Conservation (phyloP, 1,284 basidiomycete species). For the Malassezia restricta region DNA sequence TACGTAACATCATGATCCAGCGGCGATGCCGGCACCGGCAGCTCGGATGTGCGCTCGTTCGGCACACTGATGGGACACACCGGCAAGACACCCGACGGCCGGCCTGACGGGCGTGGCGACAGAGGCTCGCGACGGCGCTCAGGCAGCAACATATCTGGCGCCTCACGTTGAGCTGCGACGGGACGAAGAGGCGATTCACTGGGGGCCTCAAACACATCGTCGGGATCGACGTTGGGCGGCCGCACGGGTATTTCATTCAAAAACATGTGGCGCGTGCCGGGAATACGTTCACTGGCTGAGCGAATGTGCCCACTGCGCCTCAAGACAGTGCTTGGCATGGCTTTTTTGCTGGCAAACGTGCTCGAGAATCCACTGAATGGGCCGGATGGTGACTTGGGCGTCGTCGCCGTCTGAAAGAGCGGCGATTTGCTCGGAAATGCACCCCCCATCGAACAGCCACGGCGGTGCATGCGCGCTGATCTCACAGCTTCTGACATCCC, state of each 20-base stretch:
- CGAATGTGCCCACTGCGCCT: conserved; percentile 7
- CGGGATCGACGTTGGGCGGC: not conserved
- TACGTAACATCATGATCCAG: not conserved
- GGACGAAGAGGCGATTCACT: conserved; percentile 7
- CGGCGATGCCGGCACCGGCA: conserved; percentile 1
- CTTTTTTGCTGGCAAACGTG: not conserved
- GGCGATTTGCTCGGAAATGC: conserved; percentile 5
- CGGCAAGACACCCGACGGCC: not conserved
- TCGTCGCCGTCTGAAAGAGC: conserved; percentile 1
- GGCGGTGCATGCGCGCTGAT: conserved; percentile 10
- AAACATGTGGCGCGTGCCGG: not conserved
- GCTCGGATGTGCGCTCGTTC: not conserved
- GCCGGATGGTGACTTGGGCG: not conserved
- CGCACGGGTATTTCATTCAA: not conserved
- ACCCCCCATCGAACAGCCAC: conserved; percentile 14
- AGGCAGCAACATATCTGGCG: not conserved
- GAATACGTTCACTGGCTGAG: conserved; percentile 10
- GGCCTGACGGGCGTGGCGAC: not conserved
- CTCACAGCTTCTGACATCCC: conserved; percentile 2
- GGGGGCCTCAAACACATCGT: conserved; percentile 14
- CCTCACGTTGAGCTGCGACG: not conserved
- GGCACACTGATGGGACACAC: not conserved
- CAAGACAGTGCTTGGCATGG: not conserved
- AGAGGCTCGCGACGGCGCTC: not conserved
- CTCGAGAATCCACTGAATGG: not conserved